phyloP scores from a whole-genome alignment of 2,329 filamentous ascomycete genomes.

The Cladophialophora carrionii region DNA sequence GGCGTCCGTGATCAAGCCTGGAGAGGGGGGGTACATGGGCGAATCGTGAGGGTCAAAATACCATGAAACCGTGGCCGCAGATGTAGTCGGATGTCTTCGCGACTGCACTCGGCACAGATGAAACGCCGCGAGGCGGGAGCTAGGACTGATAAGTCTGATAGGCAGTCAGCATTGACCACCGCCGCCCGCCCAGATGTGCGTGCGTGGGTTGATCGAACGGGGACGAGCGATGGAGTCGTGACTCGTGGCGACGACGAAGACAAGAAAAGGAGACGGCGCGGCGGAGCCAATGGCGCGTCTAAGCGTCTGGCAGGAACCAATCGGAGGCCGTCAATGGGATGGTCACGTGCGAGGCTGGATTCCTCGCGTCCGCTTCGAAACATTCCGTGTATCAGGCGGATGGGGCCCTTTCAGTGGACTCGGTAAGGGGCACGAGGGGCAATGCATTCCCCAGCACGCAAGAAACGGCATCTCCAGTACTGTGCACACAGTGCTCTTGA shows the following conservation, averaged over 20 bases:
- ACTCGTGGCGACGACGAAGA: not conserved
- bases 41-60: constrained; percentile 15
- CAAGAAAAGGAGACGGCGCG: constrained; percentile 6
- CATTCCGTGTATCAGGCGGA: constrained; percentile 9
- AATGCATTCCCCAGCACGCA: not conserved
- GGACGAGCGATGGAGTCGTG: too few species aligned
- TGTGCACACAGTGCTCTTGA: not conserved
- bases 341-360: constrained; percentile 21
- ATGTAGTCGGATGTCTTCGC: not conserved
- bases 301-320: not conserved
- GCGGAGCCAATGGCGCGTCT: constrained; percentile 5
- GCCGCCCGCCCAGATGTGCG: not conserved
- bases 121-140: constrained; percentile 18
- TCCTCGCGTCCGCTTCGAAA: constrained; percentile 10
- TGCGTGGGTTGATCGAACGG: not conserved
- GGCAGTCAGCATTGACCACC: constrained; percentile 4
- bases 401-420: not conserved
- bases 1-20: constrained; percentile 1
- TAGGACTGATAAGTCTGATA: constrained; percentile 6
- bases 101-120: constrained; percentile 15
- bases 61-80: constrained; percentile 26
- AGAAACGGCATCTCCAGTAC: not conserved
- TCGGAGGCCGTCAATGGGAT: not conserved
- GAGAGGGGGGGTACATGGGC: not conserved
- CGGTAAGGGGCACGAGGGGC: not conserved